Base-by-base conservation (phyloP, 2,329 filamentous ascomycete species). In the Fusarium sarcochroum region DNA sequence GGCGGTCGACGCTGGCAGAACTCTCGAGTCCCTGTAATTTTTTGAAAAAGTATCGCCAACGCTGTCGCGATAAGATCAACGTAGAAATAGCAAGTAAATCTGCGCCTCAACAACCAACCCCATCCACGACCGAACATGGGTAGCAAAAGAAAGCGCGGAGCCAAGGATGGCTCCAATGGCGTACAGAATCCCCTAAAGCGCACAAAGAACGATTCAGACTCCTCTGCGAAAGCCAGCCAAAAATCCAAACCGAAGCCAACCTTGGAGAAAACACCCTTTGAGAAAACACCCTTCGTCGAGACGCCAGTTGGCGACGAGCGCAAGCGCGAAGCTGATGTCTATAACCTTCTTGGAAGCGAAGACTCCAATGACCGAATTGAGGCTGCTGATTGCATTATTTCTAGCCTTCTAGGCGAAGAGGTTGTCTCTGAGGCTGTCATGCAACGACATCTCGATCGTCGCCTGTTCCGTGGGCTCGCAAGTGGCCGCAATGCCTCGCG, bases 401-500 rank as follows among this genome's bases (percentile, higher is more conserved):
- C 85, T 0, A 84, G 85, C 9, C 81, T 91, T 2, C 75, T 90
- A 2, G 83, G 78, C 38, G 81, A 80, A 42, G 79, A 86, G 20
- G 80, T 81, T 32, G 85, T 85, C 5, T 67, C 83, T 4, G 87
- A 90, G 75, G 71, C 80, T 2, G 84, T 87, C 4, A 80, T 91
- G 15, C 78, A 84, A 69, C 81, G 87, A 60, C 89, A 91, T 71
- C 80, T 91, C 30, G 86, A 89, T 67, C 87, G 87, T 75, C 86
- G 91, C 25, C 84, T 99, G 37, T 93, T 98, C 77, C 89, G 93
- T 55, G 96, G 96, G 40, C 88, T 98, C 18, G 94, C 94, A 64
- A 98, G 94, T 77, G 91, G 93, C 55, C 90, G 93, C 58, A 97
- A 97, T 81, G 93, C 93, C 14, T 93, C 95, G 18, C 87, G 96